Evolutionary conservation across 1,284 basidiomycete species (phyloP), one percentile per base, ranked within the genome.

Genomic region (Cryptococcus hybrid): DNA sequence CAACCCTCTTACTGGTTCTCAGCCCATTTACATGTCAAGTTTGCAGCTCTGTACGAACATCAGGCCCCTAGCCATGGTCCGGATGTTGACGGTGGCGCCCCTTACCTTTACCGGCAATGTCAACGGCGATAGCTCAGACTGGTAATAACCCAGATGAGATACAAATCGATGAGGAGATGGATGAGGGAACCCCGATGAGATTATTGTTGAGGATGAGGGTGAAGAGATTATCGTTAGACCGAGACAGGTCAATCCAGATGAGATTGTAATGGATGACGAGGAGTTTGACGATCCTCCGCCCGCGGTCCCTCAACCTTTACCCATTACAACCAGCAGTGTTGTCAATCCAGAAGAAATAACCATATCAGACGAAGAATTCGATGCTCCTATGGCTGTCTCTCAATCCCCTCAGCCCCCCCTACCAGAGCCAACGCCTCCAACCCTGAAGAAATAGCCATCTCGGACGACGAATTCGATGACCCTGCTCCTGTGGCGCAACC

Each of bases 1-100:
- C 84, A 85, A 69, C 94, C 96, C 0, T 70, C 82, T n/a, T 90
- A 89, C 84, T 99, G 96, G 96, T 98, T 98, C 74, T 80, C 91
- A 1, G 96, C 94, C 0, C 96, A 99, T 79, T 70, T 99, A 51
- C 96, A 99, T 72, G 88, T 89, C 60, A 87, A 88, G 51, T 84
- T 82, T 87, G 90, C 90, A 1, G 81, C 81, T 0, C 83, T 92
- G 5, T 78, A 69, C 56, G 70, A 82, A 4, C 89, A 92, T 65
- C 74, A 69, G 46, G 7, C 43, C 42, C 35, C 45, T 48, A 57
- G 44, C 54, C 39, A 24, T 30, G 2, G 43, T 40, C 15, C 11
- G 24, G 55, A 56, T 56, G 18, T 18, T 18, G 18, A 18, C 18
- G 18, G 18, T 18, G 44, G 11, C 13, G 30, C 35, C 30, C 40